A percentile compares a stretch with the other conserved stretches of the same genome.
Evolutionary conservation across 2,329 filamentous ascomycete species (phyloP).

Genomic region (Ophiosphaerella herpotricha): DNA sequence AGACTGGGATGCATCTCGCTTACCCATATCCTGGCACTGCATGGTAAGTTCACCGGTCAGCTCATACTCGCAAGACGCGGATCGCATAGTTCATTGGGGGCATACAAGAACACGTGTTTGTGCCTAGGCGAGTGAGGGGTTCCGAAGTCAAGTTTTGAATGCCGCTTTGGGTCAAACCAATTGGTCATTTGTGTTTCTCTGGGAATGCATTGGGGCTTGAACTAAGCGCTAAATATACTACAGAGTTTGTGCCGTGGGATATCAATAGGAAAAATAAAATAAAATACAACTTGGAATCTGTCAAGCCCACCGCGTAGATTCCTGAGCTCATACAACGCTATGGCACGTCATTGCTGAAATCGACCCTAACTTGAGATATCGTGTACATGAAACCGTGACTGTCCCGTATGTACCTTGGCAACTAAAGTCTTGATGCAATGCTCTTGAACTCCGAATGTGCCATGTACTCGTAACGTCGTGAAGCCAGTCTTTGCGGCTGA

Average conservation of each 20-base stretch:
- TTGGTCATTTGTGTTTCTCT: no score
- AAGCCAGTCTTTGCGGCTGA: background rate
- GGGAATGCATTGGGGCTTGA: no score
- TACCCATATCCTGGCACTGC: background rate
- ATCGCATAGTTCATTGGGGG: no score
- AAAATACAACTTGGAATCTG: background rate
- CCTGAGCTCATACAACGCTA: no score
- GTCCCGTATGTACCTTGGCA: background rate
- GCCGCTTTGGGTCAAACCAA: no score
- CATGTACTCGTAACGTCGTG: constrained; percentile 2
- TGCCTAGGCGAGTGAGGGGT: background rate
- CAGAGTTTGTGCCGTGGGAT: background rate
- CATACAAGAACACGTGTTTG: background rate
- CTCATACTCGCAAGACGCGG: background rate
- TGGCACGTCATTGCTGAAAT: no score
- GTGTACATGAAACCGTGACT: background rate
- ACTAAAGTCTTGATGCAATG: background rate
- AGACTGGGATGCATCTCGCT: no score
- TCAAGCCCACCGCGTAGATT: background rate
- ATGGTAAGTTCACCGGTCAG: background rate
- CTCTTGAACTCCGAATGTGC: background rate
- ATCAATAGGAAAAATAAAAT: background rate
- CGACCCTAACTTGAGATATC: no score
- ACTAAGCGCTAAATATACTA: no score
- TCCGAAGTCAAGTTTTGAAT: no score